These are phyloP conservation scores for Parasarocladium wereldwijsianum DNA, from an alignment of 2,329 filamentous ascomycete species.

Conservation along the genomic window DNA sequence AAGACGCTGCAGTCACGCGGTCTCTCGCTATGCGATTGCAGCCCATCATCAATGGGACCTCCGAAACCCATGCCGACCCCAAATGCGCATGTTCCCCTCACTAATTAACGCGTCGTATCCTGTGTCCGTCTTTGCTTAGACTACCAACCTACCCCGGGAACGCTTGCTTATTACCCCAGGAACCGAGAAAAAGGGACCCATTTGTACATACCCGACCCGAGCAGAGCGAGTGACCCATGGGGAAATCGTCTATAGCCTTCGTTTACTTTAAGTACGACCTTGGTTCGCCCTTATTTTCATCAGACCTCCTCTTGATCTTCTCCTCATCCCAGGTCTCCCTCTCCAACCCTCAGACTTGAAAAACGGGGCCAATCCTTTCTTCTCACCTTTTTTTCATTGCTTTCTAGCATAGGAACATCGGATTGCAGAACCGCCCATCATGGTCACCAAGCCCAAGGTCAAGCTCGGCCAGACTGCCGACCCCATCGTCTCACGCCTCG, in stretches of 20 bases:
- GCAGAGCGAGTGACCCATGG: too few relatives aligned
- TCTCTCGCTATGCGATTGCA: too few relatives aligned
- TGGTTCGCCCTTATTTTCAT: constrained; percentile 2
- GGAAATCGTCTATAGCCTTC: not conserved
- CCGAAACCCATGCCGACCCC: too few relatives aligned
- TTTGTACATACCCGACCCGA: too few relatives aligned
- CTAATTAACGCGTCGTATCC: too few relatives aligned
- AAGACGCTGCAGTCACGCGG: too few relatives aligned
- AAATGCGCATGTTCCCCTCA: too few relatives aligned
- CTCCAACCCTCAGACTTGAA: constrained; percentile 1
- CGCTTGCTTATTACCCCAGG: too few relatives aligned
- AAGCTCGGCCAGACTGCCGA: constrained; percentile 9
- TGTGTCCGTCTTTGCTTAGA: too few relatives aligned
- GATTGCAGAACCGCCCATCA: constrained; percentile 2
- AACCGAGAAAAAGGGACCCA: too few relatives aligned
- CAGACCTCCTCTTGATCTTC: constrained; percentile 1
- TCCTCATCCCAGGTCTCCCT: constrained; percentile 4
- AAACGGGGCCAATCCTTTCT: not conserved
- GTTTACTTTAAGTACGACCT: constrained; percentile 3
- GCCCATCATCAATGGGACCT: too few relatives aligned
- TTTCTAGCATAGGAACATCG: not conserved
- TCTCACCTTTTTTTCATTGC: constrained; percentile 1
- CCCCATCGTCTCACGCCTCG: constrained; percentile 18
- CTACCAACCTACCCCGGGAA: too few relatives aligned
- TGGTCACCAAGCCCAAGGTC: constrained; percentile 5